phyloP scores from a whole-genome alignment of 208 protist genomes.

The Trichomonas tenax region DNA sequence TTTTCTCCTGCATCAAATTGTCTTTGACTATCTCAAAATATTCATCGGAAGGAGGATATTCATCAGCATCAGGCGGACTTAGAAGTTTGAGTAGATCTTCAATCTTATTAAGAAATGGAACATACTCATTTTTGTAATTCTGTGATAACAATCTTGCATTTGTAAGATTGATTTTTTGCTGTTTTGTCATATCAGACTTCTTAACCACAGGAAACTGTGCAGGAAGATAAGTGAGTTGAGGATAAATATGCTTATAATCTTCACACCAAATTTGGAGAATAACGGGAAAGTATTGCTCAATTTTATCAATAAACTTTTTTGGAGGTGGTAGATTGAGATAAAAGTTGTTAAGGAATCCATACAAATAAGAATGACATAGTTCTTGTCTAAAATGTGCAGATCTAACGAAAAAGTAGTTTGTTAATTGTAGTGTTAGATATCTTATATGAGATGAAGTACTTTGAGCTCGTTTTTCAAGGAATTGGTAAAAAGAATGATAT shows the following conservation, averaged over 20 bases:
- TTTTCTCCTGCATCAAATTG: neutral
- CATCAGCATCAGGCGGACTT: neutral
- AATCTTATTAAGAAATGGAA: neutral
- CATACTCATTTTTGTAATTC: neutral
- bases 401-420: neutral
- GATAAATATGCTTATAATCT: neutral
- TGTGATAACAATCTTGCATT: neutral
- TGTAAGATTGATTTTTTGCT: neutral
- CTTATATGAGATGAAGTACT: neutral
- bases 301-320: neutral
- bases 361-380: neutral
- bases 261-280: neutral
- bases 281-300: neutral
- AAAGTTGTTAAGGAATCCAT: neutral
- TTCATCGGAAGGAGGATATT: neutral
- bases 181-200: neutral
- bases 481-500: neutral
- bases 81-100: neutral
- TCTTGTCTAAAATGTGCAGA: neutral
- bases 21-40: neutral
- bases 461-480: neutral
- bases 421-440: neutral
- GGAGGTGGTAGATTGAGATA: neutral
- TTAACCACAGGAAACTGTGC: neutral
- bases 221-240: neutral